These are phyloP conservation scores for Trichoderma atrobrunneum DNA, from an alignment of 2,329 filamentous ascomycete genomes.

Conservation along the genomic window DNA sequence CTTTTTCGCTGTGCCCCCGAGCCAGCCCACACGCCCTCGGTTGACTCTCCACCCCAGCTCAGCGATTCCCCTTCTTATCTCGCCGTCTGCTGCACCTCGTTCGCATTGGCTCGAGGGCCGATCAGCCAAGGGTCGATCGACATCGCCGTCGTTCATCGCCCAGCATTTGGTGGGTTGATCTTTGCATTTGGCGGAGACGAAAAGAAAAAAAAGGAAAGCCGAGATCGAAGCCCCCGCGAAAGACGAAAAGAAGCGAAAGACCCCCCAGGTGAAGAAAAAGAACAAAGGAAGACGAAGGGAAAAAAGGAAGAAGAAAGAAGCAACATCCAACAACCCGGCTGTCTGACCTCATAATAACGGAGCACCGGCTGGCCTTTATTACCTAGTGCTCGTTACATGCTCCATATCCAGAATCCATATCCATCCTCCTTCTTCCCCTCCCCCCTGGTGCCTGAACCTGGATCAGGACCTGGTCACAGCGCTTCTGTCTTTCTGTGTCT, in stretches of 20 bases:
- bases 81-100: conserved; percentile 1
- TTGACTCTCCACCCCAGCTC: conserved; percentile 2
- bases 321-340: not conserved
- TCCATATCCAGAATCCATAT: not conserved
- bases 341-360: conserved; percentile 5
- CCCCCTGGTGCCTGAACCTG: conserved; percentile 12
- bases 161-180: not conserved
- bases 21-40: not conserved
- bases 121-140: conserved; percentile 3
- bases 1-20: conserved; percentile 5
- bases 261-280: not conserved
- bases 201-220: not conserved
- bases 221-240: not conserved
- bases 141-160: not conserved
- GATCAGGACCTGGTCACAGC: conserved; percentile 11
- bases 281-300: not conserved
- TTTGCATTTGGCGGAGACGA: not conserved
- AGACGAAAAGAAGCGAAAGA: not conserved
- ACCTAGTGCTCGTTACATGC: not conserved
- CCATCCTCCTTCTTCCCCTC: not conserved
- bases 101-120: not conserved
- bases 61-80: conserved; percentile 6
- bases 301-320: not conserved
- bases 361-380: conserved; percentile 12
- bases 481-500: not conserved